Base-by-base conservation (phyloP, 257 asterid species). In the Petunia secreta region DNA sequence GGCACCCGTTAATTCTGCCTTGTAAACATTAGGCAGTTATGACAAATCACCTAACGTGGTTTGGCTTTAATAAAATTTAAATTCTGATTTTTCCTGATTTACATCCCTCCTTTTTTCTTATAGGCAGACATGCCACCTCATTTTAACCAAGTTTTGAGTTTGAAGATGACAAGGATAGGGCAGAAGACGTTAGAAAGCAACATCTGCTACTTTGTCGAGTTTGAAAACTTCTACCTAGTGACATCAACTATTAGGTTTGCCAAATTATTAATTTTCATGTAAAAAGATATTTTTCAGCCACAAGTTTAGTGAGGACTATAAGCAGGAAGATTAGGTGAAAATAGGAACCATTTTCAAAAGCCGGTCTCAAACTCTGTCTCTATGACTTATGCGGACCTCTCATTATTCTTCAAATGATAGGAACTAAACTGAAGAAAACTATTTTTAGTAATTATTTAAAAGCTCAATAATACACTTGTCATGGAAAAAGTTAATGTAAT, bases 241-340 rank as follows among this genome's bases (percentile, higher is more conserved):
- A 71, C 62, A 71, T 71, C 62, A 71, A 71, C 41, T 50, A 11
- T 71, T 50, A 71, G 14, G 34, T 71, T 34, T 71, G 3, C 43
- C 13, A 50, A 34, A 11, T 71, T 48, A 46, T 71, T 44, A 16
- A n/a, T 69, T 16, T 46, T 69, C 58, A 46, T 15, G 16, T 5
- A 4, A 16, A 71, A 25, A 34, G 9, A 10, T 25, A 10, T 25
- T 71, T 71, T 71, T 71, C 34, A 11, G 7, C 13, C 4, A 48
- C 13, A 11, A 6, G 0, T 37, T 10, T 0, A 38, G 46, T 37
- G 4, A 37, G 48, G 48, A 11, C 71, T 63, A 38, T 38, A 63
- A 63, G 46, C 4, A 63, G 25, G 44, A 50, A 50, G 2, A 50
- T 48, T 73, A 50, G 78, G 62, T 73, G 14, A 73, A 50, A 36